Base-by-base conservation (phyloP, 2,329 filamentous ascomycete genomes). In the Zasmidium cellare region DNA sequence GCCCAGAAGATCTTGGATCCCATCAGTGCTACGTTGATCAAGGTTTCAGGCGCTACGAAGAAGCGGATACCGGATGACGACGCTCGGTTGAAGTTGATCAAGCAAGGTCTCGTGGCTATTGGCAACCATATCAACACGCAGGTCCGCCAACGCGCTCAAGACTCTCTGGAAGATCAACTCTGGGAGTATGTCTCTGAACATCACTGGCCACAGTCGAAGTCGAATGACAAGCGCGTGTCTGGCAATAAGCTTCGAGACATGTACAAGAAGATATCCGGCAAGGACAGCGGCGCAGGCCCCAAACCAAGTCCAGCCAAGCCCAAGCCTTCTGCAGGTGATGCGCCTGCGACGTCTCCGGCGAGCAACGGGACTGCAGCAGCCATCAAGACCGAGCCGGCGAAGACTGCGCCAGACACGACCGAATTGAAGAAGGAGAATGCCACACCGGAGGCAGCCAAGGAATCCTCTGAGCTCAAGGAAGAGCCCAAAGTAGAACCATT, bases 361-460 rank as follows among this genome's bases (percentile, higher is more conserved):
- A 51, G 57, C 16, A 63, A 65, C 48, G 61, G 61, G 5, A 52
- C 51, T 20, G n/a, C 55, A 9, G 28, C 53, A 16, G 14, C 22
- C 46, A n/a, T n/a, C n/a, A 55, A 47, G 48, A 9, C 20, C 14
- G 54, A 50, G n/a, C 7, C 35, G 16, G 16, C 35, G 35, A 41
- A 41, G 35, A 9, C 12, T 41, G 35, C 3, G 7, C 7, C 35
- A 14, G n/a, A 14, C 35, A 41, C 11, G 35, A 41, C 7, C 35
- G 35, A 41, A 14, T 31, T 51, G 14, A 51, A 56, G 48, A n/a
- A 25, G 25, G 54, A 51, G 93, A 97, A 75, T 87, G 91, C 57
- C 92, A 97, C 67, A 87, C 87, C 51, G 81, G 83, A 53, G 87
- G 83, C 24, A 80, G 88, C 1, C 87, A 89, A 61, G 91, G 90